Base-by-base conservation (phyloP, 2,329 filamentous ascomycete species). In the Fusarium subglutinans region DNA sequence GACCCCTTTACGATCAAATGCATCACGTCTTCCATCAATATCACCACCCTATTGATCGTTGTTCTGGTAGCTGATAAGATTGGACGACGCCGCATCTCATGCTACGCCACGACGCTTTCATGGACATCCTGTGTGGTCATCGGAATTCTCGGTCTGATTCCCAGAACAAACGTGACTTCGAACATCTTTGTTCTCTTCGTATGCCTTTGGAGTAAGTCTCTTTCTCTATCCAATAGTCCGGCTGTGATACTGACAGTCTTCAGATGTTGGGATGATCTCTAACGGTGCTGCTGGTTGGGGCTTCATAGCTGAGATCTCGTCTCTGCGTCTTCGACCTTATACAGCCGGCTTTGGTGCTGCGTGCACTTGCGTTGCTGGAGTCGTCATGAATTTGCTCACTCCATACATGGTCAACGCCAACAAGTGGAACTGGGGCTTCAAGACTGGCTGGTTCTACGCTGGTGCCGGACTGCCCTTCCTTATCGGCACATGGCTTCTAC, bases 251-350 rank as follows among this genome's bases (percentile, higher is more conserved):
- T 20, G 14, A 59, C 5, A 35, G 6, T 33, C 3, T 38, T n/a
- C 2, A 68, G 66, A 68, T 9, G n/a, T 68, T 14, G 62, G 66
- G 14, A 59, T 68, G 60, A 37, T 53, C 15, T 35, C 64, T 4
- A 67, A 67, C 18, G 64, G 64, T 2, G 64, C 64, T 10, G 76
- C 77, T 2, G 79, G 79, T 9, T 81, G 78, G 75, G 78, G 79
- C 4, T 79, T 79, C 50, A 77, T 80, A 41, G 80, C 76, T 40
- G 83, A 84, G 63, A 82, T 83, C 14, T 83, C 82, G 0, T 80
- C 82, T 1, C 80, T 81, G 20, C 78, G 81, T 8, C 73, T 83
- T 8, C 79, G 81, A 1, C 77, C 79, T 1, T 79, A 79, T 24
- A 82, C 81, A 0, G 78, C 81, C 9, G 80, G 80, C 0, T 59